phyloP scores from a whole-genome alignment of 1,284 basidiomycete genomes.

The Pisolithus thermaeus region DNA sequence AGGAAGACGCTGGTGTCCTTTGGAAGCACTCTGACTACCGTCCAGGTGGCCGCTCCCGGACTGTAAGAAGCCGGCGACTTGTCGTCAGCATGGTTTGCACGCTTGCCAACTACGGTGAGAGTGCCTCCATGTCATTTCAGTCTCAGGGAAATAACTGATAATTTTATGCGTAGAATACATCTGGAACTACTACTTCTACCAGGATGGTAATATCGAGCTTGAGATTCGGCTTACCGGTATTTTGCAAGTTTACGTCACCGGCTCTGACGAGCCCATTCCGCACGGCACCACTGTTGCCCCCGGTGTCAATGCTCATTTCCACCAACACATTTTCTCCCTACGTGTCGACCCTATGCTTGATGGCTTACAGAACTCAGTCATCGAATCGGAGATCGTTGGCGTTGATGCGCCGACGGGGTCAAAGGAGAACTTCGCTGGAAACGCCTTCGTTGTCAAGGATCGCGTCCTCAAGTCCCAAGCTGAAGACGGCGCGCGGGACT shows the following conservation, averaged over 20 bases:
- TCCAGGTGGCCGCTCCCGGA: constrained; percentile 70
- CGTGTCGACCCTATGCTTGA: constrained; percentile 93
- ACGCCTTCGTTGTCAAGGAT: constrained; percentile 71
- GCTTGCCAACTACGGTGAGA: constrained; percentile 77
- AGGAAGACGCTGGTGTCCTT: constrained; percentile 82
- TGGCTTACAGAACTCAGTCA: constrained; percentile 77
- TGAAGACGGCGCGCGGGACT: constrained; percentile 60
- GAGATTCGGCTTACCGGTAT: constrained; percentile 84
- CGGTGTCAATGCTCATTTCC: constrained; percentile 83
- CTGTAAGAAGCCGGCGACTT: constrained; percentile 75
- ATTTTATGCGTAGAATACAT: constrained; percentile 56
- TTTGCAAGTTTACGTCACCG: constrained; percentile 60
- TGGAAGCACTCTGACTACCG: constrained; percentile 90
- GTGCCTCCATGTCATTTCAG: not conserved
- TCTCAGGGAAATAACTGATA: constrained; percentile 3
- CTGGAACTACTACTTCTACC: constrained; percentile 82
- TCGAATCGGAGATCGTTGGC: constrained; percentile 76
- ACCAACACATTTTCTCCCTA: constrained; percentile 79
- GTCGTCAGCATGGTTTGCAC: constrained; percentile 88
- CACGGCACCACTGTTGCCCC: constrained; percentile 80
- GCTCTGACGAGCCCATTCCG: constrained; percentile 52
- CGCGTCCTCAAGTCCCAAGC: constrained; percentile 51
- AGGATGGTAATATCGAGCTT: constrained; percentile 79
- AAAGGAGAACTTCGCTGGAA: constrained; percentile 72
- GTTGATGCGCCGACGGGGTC: constrained; percentile 67